Conservation (phyloP, 2,329 filamentous ascomycete species). For the Coniella lustricola region DNA sequence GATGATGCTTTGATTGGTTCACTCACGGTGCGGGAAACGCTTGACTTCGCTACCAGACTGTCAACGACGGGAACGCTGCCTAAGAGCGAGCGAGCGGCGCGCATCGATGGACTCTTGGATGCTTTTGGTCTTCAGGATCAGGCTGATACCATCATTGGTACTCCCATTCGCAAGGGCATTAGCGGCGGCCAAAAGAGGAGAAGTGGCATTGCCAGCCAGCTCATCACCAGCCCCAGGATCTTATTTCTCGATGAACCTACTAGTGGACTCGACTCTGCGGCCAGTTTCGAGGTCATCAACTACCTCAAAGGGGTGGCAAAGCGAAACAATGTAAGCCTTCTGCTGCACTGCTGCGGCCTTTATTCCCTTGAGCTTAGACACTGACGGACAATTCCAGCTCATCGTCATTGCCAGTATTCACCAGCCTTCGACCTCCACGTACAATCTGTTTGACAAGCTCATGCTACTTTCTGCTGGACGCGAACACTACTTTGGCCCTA, state of each 20-base stretch:
- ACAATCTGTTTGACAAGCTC: conserved; percentile 73
- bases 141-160: conserved; percentile 67
- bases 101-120: conserved; percentile 59
- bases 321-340: conserved; percentile 50
- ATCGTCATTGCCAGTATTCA: conserved; percentile 79
- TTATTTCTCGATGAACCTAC: conserved; percentile 82
- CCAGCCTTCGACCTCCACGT: conserved; percentile 74
- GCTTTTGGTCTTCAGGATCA: conserved; percentile 69
- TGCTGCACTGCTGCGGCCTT: background rate
- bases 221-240: conserved; percentile 74
- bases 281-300: conserved; percentile 68
- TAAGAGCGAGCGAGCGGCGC: conserved; percentile 49
- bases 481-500: conserved; percentile 65
- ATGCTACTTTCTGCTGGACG: conserved; percentile 64
- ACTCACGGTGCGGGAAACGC: conserved; percentile 71
- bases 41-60: conserved; percentile 70
- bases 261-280: conserved; percentile 72
- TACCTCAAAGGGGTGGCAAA: conserved; percentile 62
- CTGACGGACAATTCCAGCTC: conserved; percentile 38
- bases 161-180: conserved; percentile 74
- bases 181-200: conserved; percentile 80
- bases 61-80: conserved; percentile 39
- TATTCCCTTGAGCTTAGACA: background rate
- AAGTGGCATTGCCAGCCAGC: conserved; percentile 70
- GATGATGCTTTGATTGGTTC: conserved; percentile 79